A percentile compares a stretch with the other conserved stretches of the same genome.
Conservation (phyloP, 2,329 filamentous ascomycete species). For the Fusarium agapanthi region DNA sequence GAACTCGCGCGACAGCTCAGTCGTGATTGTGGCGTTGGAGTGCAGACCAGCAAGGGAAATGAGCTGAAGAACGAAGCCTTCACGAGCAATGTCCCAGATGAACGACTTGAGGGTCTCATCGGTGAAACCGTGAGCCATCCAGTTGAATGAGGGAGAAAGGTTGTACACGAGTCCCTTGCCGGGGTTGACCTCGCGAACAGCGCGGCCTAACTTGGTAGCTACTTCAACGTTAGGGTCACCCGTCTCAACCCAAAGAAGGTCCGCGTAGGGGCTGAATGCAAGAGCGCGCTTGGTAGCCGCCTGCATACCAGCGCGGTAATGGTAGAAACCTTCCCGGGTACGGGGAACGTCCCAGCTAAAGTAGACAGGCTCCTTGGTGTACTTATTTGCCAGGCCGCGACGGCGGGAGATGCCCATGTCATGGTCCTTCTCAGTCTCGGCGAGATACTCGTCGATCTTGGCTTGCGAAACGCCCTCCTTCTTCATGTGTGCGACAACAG, state of each 20-base stretch:
- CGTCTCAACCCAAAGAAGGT: constrained; percentile 97
- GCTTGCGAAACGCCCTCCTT: constrained; percentile 69
- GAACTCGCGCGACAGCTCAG: constrained; percentile 83
- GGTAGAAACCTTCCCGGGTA: constrained; percentile 93
- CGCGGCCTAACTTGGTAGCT: constrained; percentile 75
- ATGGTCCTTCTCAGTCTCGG: constrained; percentile 67
- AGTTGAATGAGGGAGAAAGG: constrained; percentile 96
- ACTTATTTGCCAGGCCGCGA: constrained; percentile 73
- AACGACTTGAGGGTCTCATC: constrained; percentile 86
- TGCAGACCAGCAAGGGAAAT: constrained; percentile 73
- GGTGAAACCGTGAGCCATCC: constrained; percentile 94
- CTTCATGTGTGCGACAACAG: constrained; percentile 78
- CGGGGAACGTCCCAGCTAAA: constrained; percentile 94
- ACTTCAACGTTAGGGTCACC: constrained; percentile 86
- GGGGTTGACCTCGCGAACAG: constrained; percentile 75
- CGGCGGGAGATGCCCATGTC: constrained; percentile 83
- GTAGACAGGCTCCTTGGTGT: constrained; percentile 73
- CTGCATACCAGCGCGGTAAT: constrained; percentile 83
- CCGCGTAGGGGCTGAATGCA: constrained; percentile 89
- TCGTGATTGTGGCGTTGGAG: constrained; percentile 69
- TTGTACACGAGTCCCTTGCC: constrained; percentile 96
- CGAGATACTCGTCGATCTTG: constrained; percentile 74
- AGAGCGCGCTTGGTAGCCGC: constrained; percentile 94
- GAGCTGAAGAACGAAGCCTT: constrained; percentile 79
- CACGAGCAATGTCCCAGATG: constrained; percentile 93